Percentiles rank a stretch among this genome's conserved stretches.
Conservation (phyloP, 805 yeast genomes). For the Nakazawaea ishiwadae region DNA sequence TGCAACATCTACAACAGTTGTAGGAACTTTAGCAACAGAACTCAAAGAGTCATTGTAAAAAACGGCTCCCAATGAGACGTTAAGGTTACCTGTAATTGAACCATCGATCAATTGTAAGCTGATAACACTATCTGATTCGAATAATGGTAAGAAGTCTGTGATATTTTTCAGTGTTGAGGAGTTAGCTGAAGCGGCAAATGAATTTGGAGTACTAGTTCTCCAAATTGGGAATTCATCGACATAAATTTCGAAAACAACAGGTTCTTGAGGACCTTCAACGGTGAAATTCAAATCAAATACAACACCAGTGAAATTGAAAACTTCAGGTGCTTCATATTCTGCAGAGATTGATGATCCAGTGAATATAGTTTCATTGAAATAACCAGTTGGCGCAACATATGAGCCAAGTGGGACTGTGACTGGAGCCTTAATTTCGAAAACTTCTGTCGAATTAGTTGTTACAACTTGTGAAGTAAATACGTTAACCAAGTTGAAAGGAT, state of each 20-base stretch:
- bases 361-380: conserved; percentile 13
- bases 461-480: background rate
- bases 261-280: conserved; percentile 17
- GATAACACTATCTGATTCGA: conserved; percentile 15
- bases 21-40: conserved; percentile 8
- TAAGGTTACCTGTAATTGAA: conserved; percentile 15
- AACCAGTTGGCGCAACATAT: conserved; percentile 2
- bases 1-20: conserved; percentile 12
- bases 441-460: conserved; percentile 12
- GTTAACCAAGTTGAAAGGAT: conserved; percentile 4
- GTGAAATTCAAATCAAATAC: conserved; percentile 25
- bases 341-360: conserved; percentile 3
- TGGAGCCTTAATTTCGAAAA: conserved; percentile 16
- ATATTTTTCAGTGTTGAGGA: conserved; percentile 23
- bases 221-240: conserved; percentile 23
- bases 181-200: conserved; percentile 17
- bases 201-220: conserved; percentile 26
- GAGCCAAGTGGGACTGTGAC: conserved; percentile 13
- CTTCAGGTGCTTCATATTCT: conserved; percentile 13
- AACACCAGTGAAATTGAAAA: conserved; percentile 23
- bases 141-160: conserved; percentile 22
- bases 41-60: conserved; percentile 20
- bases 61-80: conserved; percentile 20
- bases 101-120: conserved; percentile 23
- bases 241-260: conserved; percentile 22